Percentiles rank a stretch among this genome's conserved stretches.
Conservation (phyloP, 495 filamentous ascomycete species). For the Podospora tetraspora region DNA sequence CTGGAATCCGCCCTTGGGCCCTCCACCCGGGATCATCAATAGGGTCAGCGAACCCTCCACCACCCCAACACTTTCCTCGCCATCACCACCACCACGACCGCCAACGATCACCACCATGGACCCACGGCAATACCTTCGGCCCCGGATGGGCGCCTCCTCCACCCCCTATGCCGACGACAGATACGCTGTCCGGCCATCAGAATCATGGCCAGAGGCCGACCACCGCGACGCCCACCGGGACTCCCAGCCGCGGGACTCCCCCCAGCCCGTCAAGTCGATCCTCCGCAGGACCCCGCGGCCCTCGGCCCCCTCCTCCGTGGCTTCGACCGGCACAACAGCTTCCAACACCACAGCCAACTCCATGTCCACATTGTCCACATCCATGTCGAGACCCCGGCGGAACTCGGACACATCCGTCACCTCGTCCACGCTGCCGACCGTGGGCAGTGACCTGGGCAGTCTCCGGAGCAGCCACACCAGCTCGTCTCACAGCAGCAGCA, state of each 20-base stretch:
- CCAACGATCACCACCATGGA: slow-evolving; percentile 16
- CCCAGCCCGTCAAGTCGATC: slow-evolving; percentile 24
- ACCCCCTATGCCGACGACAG: slow-evolving; percentile 21
- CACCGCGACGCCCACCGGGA: neutral
- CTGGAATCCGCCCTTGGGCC: neutral
- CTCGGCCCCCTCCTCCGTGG: slow-evolving; percentile 8
- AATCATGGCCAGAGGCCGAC: slow-evolving; percentile 21
- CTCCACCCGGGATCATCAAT: neutral
- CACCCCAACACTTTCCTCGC: neutral
- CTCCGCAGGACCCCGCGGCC: slow-evolving; percentile 21
- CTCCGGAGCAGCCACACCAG: neutral
- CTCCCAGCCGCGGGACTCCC: slow-evolving; percentile 10
- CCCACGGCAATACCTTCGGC: slow-evolving; percentile 25
- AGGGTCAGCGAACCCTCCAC: neutral
- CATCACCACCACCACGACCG: neutral
- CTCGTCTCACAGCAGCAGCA: slow-evolving; percentile 5
- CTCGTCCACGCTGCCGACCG: slow-evolving; percentile 29
- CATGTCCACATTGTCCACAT: neutral
- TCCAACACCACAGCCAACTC: slow-evolving; percentile 6
- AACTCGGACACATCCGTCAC: slow-evolving; percentile 34
- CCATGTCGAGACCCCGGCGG: slow-evolving; percentile 18
- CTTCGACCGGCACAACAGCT: neutral
- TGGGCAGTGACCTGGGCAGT: slow-evolving; percentile 13
- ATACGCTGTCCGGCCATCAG: slow-evolving; percentile 14
- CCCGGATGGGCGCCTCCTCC: slow-evolving; percentile 20